Evolutionary conservation across 2,329 filamentous ascomycete genomes (phyloP), one percentile per base, ranked within the genome.

Genomic region (Fusarium setosum): DNA sequence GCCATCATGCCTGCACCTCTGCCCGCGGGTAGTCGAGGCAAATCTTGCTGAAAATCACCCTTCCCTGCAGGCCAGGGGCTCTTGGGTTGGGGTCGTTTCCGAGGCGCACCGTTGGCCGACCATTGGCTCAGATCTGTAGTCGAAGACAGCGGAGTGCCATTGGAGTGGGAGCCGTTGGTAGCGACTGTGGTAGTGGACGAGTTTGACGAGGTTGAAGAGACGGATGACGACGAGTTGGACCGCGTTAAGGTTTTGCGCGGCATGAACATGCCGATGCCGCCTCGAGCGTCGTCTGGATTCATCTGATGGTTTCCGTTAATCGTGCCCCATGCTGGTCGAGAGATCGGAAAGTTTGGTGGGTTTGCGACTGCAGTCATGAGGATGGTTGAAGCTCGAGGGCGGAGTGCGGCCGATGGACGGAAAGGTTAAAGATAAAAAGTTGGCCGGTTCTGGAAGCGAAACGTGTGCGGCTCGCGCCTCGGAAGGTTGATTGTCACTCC

Each of bases 151-250:
- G 81, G 78, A 56, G 82, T 85, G 67, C 88, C 88, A 86, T 90
- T 92, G 67, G 86, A 75, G 73, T 88, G 88, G 23, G 86, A 83
- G 48, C 85, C 83, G 73, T 87, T 83, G 57, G 87, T 85, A 35
- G 87, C 85, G 64, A 92, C 82, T 54, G 90, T 92, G 3, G 90
- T 88, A 11, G 81, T 83, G 6, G 88, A 89, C 15, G 87, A 86
- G 57, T 80, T 80, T 29, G 88, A 90, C 13, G 92, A 92, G 66
- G 96, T 84, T 42, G 94, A 97, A 5, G 94, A 97, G 59, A 97
- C 84, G 47, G 94, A 97, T 6, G 94, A 97, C 56, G 93, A 96
- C 32, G 95, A 98, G 83, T 93, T 97, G 74, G 91, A 91, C 77
- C 95, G 90, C 77, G 95, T 92, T 63, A 93, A 85, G 75, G 86